A percentile compares a stretch with the other conserved stretches of the same genome.
Evolutionary conservation across 1,139 yeast species (phyloP).

Genomic region (Debaryomyces udenii): DNA sequence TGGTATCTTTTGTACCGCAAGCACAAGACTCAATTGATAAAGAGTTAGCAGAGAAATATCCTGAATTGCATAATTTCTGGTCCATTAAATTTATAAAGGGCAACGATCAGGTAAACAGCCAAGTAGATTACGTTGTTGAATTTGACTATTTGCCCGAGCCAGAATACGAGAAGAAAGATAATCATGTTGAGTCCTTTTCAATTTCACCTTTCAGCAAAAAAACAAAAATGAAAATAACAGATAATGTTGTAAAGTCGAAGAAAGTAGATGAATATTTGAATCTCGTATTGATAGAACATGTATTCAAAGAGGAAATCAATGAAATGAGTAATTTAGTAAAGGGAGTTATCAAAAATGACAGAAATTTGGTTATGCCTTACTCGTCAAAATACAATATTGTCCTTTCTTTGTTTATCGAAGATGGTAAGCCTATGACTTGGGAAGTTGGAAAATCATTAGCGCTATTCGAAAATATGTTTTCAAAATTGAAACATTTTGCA

Average conservation of each 20-base stretch:
- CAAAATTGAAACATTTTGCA: conserved; percentile 50
- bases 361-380: conserved; percentile 52
- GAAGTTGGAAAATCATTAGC: conserved; percentile 34
- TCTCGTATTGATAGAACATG: conserved; percentile 34
- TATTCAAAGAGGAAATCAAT: conserved; percentile 40
- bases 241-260: conserved; percentile 29
- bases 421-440: conserved; percentile 45
- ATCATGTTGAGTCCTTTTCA: conserved; percentile 23
- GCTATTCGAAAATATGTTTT: conserved; percentile 31
- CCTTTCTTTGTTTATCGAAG: conserved; percentile 55
- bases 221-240: conserved; percentile 31
- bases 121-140: conserved; percentile 26
- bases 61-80: conserved; percentile 31
- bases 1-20: conserved; percentile 26
- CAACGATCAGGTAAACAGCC: conserved; percentile 14
- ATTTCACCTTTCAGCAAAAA: conserved; percentile 40
- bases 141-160: conserved; percentile 20
- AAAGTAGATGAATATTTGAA: conserved; percentile 38
- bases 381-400: conserved; percentile 68
- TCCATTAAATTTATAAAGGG: conserved; percentile 27
- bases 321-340: conserved; percentile 23
- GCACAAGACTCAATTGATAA: conserved; percentile 37
- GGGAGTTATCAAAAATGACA: conserved; percentile 21
- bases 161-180: conserved; percentile 18
- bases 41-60: conserved; percentile 24